Evolutionary conservation across 441 rosid species (phyloP), one percentile per base, ranked within the genome.

Genomic region (Pelargonium myrrhifolium): DNA sequence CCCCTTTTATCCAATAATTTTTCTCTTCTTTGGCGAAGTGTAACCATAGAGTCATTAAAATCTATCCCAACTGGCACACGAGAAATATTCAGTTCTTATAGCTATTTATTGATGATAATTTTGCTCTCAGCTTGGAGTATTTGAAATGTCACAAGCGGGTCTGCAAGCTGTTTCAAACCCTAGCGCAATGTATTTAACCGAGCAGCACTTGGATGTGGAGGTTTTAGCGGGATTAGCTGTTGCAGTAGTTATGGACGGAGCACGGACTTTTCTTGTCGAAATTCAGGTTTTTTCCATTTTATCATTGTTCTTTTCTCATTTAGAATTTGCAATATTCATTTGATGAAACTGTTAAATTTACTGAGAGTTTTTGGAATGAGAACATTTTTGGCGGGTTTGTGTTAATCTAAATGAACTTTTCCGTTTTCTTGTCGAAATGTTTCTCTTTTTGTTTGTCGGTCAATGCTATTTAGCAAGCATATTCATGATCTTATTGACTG

Each of bases 161-260:
- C 86, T 93, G 72, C 84, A 79, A 80, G 83, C 81, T 71, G 92
- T 93, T 71, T 75, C 84, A 60, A 87, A 88, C 83, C 95, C 99
- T 56, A 89, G 97, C 72, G 88, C 86, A 81, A 93, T 93, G 74
- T 91, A 81, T 71, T 80, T 93, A 71, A 88, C 93, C 67, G 87
- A 89, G 75, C 85, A 85, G 66, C 82, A 80, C 70, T 78, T 86
- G 61, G 88, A 80, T 74, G 89, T 96, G 31, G 93, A 89, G 74
- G 69, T 91, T 82, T 79, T 93, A 75, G 97, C 87, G 71, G 99
- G 97, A 66, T 78, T 89, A 65, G 99, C 99, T 77, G 86, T 93
- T 69, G 85, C 97, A 53, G 97, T 88, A 62, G 78, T 93, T 59
- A 84, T 93, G 87, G 97, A 90, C 77, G 97, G 97, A 74, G 83